Evolutionary conservation across 2,329 filamentous ascomycete genomes (phyloP).

Genomic region (Paracamarosporium sp.): DNA sequence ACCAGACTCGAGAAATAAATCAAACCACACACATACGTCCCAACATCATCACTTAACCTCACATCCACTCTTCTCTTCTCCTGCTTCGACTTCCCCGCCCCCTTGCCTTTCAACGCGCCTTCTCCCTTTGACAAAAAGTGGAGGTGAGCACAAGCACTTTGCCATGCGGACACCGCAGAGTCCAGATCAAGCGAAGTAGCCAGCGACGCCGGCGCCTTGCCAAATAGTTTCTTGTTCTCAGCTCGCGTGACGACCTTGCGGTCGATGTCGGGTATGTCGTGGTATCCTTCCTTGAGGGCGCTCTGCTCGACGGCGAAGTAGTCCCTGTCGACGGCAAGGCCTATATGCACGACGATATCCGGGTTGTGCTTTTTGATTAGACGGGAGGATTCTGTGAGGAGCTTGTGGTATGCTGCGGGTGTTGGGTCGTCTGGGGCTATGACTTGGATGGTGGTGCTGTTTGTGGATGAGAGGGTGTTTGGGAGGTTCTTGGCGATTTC

Average conservation of each 20-base stretch:
- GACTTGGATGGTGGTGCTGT: conserved; percentile 58
- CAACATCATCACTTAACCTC: conserved; percentile 47
- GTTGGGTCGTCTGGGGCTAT: conserved; percentile 71
- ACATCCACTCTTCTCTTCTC: conserved; percentile 31
- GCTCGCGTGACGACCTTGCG: conserved; percentile 47
- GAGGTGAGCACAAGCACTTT: conserved; percentile 14
- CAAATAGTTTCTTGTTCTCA: conserved; percentile 31
- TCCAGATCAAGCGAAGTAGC: conserved; percentile 31
- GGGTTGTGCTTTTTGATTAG: conserved; percentile 60
- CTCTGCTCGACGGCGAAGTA: conserved; percentile 75
- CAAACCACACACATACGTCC: conserved; percentile 54
- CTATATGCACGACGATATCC: conserved; percentile 78
- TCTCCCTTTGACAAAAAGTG: neutral
- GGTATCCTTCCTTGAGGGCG: conserved; percentile 76
- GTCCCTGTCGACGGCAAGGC: conserved; percentile 71
- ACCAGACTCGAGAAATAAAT: conserved; percentile 51
- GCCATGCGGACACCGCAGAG: conserved; percentile 20
- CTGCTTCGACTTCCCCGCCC: conserved; percentile 12
- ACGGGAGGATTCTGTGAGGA: conserved; percentile 67
- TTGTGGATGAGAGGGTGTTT: conserved; percentile 9
- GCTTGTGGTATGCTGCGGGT: conserved; percentile 72
- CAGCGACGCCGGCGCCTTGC: conserved; percentile 29
- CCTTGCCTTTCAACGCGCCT: conserved; percentile 6
- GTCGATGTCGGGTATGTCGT: conserved; percentile 71
- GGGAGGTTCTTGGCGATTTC: conserved; percentile 74